These are phyloP conservation scores for Gossypium stocksii DNA, from an alignment of 345 rosid genomes.

Conservation along the genomic window DNA sequence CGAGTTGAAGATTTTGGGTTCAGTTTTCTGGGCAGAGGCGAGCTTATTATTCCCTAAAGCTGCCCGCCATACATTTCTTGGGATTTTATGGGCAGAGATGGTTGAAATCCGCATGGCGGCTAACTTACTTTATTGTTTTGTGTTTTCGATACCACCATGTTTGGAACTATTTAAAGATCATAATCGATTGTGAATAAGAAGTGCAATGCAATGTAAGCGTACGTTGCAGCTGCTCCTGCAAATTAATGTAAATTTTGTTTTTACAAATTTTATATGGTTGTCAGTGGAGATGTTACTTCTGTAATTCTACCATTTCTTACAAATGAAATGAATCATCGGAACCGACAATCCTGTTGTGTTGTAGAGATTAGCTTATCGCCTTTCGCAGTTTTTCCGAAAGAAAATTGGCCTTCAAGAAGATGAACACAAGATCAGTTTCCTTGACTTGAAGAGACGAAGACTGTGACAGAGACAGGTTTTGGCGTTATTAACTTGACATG, in stretches of 20 bases:
- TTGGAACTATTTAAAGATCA: constrained; percentile 3
- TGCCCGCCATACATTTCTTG: constrained; percentile 33
- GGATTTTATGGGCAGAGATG: neutral
- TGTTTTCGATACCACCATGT: neutral
- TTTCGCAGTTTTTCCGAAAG: neutral
- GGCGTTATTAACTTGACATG: constrained; percentile 2
- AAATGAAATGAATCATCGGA: constrained; percentile 11
- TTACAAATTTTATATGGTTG: constrained; percentile 13
- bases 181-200: constrained; percentile 20
- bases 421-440: neutral
- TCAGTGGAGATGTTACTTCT: constrained; percentile 9
- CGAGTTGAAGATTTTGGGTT: constrained; percentile 12
- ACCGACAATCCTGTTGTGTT: neutral
- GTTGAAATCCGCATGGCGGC: neutral
- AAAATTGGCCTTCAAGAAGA: neutral
- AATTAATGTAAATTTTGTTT: constrained; percentile 2
- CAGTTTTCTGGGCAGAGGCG: constrained; percentile 33
- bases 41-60: constrained; percentile 29
- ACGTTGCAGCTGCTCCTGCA: constrained; percentile 18
- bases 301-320: neutral
- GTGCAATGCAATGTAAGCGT: neutral
- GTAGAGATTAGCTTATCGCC: neutral
- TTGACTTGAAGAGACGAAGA: neutral
- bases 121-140: neutral
- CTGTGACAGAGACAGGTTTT: neutral